Base-by-base conservation (phyloP, 2,329 filamentous ascomycete genomes). In the Colletotrichum eleusines region DNA sequence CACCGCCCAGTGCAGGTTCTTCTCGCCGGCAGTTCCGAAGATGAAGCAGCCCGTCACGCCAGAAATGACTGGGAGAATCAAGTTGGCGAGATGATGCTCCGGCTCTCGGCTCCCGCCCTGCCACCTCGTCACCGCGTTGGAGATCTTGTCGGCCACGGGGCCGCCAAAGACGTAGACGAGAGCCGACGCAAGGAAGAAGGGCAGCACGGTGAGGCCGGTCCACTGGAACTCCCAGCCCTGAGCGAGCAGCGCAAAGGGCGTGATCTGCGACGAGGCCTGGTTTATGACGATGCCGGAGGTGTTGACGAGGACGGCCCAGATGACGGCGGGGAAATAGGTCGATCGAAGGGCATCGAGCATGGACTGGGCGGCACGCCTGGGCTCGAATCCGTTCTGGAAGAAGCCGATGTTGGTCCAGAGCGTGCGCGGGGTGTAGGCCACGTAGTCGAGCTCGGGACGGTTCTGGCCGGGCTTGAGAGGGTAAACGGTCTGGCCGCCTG, bases 291-390 rank as follows among this genome's bases (percentile, higher is more conserved):
- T 74, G 66, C 80, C 74, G 38, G 75, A 73, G 46, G 74, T 76
- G 66, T 79, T 79, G 35, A 77, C 69, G 12, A 78, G 60, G 5
- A 80, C 75, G 11, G 74, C 74, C 77, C 80, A 82, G 9, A 80
- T 40, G 18, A 81, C 76, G 40, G 76, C 75, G 1, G 80, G 80
- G 70, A 80, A 78, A 16, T 79, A 60, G 3, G 76, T 76, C 16
- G 78, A 80, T 55, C 78, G 76, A n/a, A 79, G 57, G 16, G 77
- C 76, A 58, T 79, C 74, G 11, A 78, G 63, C 71, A 78, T 72
- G 33, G 76, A 74, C 23, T 50, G 61, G 16, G 54, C 74, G 0
- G 76, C 77, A 23, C 73, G 69, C 44, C 40, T 70, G 18, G 62
- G 78, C 53, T 79, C 75, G 62, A 76, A 75, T 5, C 76, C 76